These are phyloP conservation scores for Paramecium caudatum DNA, from an alignment of 73 alveolate genomes.

Conservation along the genomic window DNA sequence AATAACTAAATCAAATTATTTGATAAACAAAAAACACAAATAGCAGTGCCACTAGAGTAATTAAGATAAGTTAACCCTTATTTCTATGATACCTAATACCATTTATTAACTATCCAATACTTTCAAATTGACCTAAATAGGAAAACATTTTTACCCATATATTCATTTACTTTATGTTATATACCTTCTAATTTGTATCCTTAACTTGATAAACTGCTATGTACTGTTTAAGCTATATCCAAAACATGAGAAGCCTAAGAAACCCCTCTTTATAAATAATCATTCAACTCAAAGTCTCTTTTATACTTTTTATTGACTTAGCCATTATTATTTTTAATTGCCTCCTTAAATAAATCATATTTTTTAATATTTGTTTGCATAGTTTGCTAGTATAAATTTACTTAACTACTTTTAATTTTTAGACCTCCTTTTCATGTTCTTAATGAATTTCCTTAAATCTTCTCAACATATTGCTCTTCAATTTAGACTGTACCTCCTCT, in stretches of 20 bases:
- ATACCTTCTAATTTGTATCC: neutral
- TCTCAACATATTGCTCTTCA: slow-evolving; percentile 6
- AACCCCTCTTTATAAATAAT: slow-evolving; percentile 14
- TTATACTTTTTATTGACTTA: neutral
- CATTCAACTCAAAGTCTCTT: slow-evolving; percentile 11
- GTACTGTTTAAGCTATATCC: slow-evolving; percentile 13
- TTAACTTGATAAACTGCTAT: neutral
- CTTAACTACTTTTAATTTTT: neutral
- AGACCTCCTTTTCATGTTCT: slow-evolving; percentile 28
- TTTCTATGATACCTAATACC: slow-evolving; percentile 25
- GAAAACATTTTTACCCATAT: neutral
- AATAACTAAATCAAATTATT: too few relatives aligned
- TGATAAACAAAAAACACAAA: too few relatives aligned
- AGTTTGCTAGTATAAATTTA: slow-evolving; percentile 1
- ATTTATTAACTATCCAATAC: neutral
- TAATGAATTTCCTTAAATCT: slow-evolving; percentile 36
- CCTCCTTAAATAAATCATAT: slow-evolving; percentile 16
- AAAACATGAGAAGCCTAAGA: slow-evolving; percentile 29
- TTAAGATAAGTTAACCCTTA: slow-evolving; percentile 1
- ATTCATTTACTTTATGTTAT: neutral
- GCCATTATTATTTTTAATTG: neutral
- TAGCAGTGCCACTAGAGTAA: neutral
- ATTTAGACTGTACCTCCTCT: slow-evolving; percentile 8
- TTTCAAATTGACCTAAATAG: slow-evolving; percentile 8
- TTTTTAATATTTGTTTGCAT: slow-evolving; percentile 13